Evolutionary conservation across 495 filamentous ascomycete genomes (phyloP).

Genomic region (Choiromyces venosus): DNA sequence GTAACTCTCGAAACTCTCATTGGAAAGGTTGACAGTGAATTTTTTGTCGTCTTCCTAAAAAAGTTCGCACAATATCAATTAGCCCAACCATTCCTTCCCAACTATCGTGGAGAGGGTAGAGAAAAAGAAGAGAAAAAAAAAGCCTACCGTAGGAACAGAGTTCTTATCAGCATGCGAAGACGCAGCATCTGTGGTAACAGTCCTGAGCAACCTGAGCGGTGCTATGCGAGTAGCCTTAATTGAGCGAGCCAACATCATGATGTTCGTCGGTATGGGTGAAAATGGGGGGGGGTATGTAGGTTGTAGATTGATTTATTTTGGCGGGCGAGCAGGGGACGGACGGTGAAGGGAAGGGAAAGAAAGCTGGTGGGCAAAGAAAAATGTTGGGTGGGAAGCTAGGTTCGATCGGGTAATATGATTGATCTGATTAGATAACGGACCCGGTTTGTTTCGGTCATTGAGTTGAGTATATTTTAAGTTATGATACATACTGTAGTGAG

Average conservation of each 20-base stretch:
- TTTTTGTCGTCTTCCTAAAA: constrained; percentile 86
- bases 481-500: too few relatives aligned
- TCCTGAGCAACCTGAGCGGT: constrained; percentile 49
- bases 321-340: constrained; percentile 10
- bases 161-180: constrained; percentile 81
- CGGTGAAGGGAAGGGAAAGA: constrained; percentile 13
- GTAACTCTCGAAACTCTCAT: constrained; percentile 99
- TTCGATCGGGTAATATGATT: not conserved
- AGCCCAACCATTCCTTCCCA: constrained; percentile 33
- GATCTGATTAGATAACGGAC: constrained; percentile 35
- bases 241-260: constrained; percentile 38
- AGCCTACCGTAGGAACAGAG: constrained; percentile 62
- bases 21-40: constrained; percentile 85
- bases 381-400: constrained; percentile 23
- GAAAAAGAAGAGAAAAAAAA: not conserved
- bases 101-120: not conserved
- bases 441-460: constrained; percentile 20
- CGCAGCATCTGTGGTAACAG: constrained; percentile 91
- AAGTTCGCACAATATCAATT: constrained; percentile 30
- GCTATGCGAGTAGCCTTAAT: constrained; percentile 29
- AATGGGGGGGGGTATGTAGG: constrained; percentile 7
- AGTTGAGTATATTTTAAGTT: too few relatives aligned
- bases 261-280: constrained; percentile 7
- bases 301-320: constrained; percentile 8
- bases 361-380: constrained; percentile 15